phyloP scores from a whole-genome alignment of 164 flowering plant genomes.

The Liquidambar formosana region DNA sequence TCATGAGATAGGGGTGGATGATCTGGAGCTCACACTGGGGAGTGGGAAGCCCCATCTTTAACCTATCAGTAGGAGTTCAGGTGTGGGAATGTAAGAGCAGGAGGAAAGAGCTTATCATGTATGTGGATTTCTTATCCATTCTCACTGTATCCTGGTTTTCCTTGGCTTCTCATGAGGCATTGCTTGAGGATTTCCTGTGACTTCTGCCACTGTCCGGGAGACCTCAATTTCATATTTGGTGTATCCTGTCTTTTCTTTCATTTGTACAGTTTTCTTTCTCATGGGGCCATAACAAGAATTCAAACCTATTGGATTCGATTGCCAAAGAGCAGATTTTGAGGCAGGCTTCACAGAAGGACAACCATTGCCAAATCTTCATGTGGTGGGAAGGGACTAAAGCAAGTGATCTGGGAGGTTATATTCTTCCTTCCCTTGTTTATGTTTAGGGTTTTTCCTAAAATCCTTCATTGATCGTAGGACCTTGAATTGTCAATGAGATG shows the following conservation, averaged over 20 bases:
- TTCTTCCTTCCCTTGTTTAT: neutral
- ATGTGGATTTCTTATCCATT: neutral
- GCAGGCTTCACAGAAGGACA: slow-evolving; percentile 9
- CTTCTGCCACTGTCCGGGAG: neutral
- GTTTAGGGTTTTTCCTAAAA: neutral
- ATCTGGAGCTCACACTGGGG: slow-evolving; percentile 90
- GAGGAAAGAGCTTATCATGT: neutral
- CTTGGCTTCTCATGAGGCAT: slow-evolving; percentile 1
- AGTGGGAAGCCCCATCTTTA: slow-evolving; percentile 46
- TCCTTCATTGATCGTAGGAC: slow-evolving; percentile 5
- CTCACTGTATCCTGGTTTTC: neutral
- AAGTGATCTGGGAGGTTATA: neutral
- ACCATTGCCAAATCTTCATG: neutral
- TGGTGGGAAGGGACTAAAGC: neutral
- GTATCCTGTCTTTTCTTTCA: slow-evolving; percentile 7
- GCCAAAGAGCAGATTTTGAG: slow-evolving; percentile 4
- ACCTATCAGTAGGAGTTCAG: neutral
- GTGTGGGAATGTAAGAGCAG: neutral
- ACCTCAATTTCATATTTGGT: slow-evolving; percentile 3
- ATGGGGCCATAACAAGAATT: slow-evolving; percentile 6
- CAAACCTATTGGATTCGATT: neutral
- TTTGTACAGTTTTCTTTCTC: slow-evolving; percentile 21
- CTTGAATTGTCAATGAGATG: neutral
- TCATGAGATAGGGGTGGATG: slow-evolving; percentile 78
- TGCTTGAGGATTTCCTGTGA: slow-evolving; percentile 1